A percentile compares a stretch with the other conserved stretches of the same genome.
Conservation (phyloP, 345 rosid species). For the Ricinus communis region DNA sequence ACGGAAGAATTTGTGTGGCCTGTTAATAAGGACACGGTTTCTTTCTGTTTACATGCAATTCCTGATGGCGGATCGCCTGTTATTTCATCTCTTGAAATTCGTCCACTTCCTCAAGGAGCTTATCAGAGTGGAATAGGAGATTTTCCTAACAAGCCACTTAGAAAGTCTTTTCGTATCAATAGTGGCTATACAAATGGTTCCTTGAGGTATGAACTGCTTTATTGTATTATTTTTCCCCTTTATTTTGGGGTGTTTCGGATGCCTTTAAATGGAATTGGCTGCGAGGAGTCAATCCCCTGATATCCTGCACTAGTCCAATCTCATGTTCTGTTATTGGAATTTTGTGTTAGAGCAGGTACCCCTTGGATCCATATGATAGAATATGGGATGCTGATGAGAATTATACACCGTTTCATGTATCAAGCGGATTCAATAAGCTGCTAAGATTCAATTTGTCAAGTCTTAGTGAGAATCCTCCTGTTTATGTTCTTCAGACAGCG, state of each 20-base stretch:
- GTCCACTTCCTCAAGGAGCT: conserved; percentile 77
- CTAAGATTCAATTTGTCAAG: conserved; percentile 37
- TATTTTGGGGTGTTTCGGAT: too few species aligned
- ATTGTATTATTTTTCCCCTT: too few species aligned
- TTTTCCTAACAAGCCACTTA: conserved; percentile 40
- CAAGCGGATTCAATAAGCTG: conserved; percentile 39
- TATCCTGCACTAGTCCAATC: too few species aligned
- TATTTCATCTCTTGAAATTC: conserved; percentile 72
- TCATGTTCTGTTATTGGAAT: background rate
- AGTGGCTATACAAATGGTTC: conserved; percentile 66
- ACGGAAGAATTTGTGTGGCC: conserved; percentile 76
- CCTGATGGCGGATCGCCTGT: conserved; percentile 61
- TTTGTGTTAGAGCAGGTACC: conserved; percentile 55
- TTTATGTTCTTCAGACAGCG: conserved; percentile 69
- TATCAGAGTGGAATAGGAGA: conserved; percentile 51
- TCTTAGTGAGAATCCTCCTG: conserved; percentile 59
- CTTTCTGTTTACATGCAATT: conserved; percentile 54
- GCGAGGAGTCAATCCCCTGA: too few species aligned
- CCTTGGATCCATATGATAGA: conserved; percentile 76
- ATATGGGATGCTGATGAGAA: conserved; percentile 78
- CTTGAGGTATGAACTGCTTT: conserved; percentile 42
- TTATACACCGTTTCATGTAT: conserved; percentile 58
- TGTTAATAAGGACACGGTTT: conserved; percentile 41
- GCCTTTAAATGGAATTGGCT: too few species aligned
- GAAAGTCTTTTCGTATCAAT: conserved; percentile 64